phyloP scores from a whole-genome alignment of 805 yeast species.

The Hagleromyces aurorensis region DNA sequence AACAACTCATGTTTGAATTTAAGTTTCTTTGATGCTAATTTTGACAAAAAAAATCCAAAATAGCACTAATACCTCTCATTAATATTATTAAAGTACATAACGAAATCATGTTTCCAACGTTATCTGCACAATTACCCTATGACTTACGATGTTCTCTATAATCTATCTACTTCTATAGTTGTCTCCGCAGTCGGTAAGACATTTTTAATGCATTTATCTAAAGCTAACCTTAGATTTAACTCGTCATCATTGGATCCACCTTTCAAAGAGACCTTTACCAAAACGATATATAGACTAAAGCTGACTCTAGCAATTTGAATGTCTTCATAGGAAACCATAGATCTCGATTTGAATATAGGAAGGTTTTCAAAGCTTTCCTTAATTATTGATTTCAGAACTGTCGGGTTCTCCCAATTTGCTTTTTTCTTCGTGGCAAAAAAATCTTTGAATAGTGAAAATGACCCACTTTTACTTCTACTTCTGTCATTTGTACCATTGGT shows the following conservation, averaged over 20 bases:
- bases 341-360: constrained; percentile 45
- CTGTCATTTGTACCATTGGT: no score
- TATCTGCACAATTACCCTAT: constrained; percentile 1
- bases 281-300: constrained; percentile 49
- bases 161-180: constrained; percentile 28
- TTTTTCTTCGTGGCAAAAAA: constrained; percentile 6
- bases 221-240: constrained; percentile 36
- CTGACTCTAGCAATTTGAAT: constrained; percentile 55
- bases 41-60: constrained; percentile 26
- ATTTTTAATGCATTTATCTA: constrained; percentile 23
- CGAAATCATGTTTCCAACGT: no score
- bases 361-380: constrained; percentile 38
- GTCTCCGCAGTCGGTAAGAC: constrained; percentile 23
- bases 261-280: constrained; percentile 46
- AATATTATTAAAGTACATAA: no score
- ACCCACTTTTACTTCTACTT: no score
- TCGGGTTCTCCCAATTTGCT: no score
- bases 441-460: no score
- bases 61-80: no score
- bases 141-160: constrained; percentile 5
- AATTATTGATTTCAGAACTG: constrained; percentile 33
- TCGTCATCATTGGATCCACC: constrained; percentile 75
- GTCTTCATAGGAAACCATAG: constrained; percentile 35
- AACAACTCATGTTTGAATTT: constrained; percentile 27
- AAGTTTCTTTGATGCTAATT: constrained; percentile 24